Evolutionary conservation across 768 basidiomycete genomes (phyloP).

Genomic region (Boletus reticulatus): DNA sequence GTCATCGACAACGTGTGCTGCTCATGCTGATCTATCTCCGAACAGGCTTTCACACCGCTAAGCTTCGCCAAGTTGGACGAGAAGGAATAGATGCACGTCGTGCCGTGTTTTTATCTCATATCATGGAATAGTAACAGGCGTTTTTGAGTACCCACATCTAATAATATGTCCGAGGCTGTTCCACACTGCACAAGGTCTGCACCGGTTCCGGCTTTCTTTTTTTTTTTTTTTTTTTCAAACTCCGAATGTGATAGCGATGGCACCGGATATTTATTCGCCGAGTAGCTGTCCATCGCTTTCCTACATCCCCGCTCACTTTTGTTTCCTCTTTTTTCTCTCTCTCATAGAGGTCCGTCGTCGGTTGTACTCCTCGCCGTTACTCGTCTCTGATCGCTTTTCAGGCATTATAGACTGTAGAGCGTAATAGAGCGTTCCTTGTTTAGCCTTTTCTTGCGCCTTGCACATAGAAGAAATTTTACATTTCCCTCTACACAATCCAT

Average conservation of each 20-base stretch:
- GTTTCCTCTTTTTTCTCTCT: slow-evolving; percentile 19
- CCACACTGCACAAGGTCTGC: slow-evolving; percentile 1
- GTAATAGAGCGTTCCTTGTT: slow-evolving; percentile 65
- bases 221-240: slow-evolving; percentile 26
- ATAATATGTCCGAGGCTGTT: slow-evolving; percentile 6
- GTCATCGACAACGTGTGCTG: slow-evolving; percentile 21
- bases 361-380: background rate
- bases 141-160: slow-evolving; percentile 6
- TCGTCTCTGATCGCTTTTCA: slow-evolving; percentile 14
- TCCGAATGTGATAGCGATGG: slow-evolving; percentile 21
- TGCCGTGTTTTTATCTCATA: slow-evolving; percentile 16
- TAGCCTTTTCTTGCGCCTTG: slow-evolving; percentile 45
- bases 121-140: slow-evolving; percentile 13
- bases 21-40: slow-evolving; percentile 26
- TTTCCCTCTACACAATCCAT: slow-evolving; percentile 34
- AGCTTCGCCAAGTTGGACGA: slow-evolving; percentile 45
- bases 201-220: slow-evolving; percentile 3
- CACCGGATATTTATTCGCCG: slow-evolving; percentile 10
- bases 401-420: slow-evolving; percentile 44
- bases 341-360: slow-evolving; percentile 32
- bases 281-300: slow-evolving; percentile 1
- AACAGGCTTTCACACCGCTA: slow-evolving; percentile 47
- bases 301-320: slow-evolving; percentile 33
- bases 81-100: slow-evolving; percentile 27
- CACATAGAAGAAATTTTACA: slow-evolving; percentile 35